Conservation (phyloP, 345 rosid species). For the Salix arbutifolia region DNA sequence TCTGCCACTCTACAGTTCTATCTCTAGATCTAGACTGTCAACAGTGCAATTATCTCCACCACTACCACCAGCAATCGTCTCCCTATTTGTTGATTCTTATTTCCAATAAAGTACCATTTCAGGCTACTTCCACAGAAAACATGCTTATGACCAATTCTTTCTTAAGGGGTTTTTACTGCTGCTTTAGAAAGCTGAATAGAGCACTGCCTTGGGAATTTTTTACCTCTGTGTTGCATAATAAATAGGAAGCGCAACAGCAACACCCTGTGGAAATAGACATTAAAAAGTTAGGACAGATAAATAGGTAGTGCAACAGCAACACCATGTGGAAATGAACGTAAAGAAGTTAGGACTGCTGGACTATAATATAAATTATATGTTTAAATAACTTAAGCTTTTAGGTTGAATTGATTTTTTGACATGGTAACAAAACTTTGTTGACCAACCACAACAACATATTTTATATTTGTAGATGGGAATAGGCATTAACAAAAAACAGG, state of each 20-base stretch:
- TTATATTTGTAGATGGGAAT: neutral
- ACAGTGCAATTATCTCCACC: neutral
- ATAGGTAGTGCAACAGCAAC: conserved; percentile 95
- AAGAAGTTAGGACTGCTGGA: neutral
- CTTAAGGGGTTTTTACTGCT: neutral
- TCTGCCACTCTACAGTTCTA: neutral
- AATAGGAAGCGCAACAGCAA: conserved; percentile 93
- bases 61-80: neutral
- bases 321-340: conserved; percentile 49
- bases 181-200: conserved; percentile 4
- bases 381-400: too few species aligned
- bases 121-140: neutral
- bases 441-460: too few species aligned
- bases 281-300: conserved; percentile 31
- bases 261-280: conserved; percentile 56
- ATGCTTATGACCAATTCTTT: neutral
- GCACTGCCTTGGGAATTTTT: conserved; percentile 14
- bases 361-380: too few species aligned
- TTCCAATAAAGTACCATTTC: neutral
- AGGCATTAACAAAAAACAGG: neutral
- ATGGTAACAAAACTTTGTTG: too few species aligned
- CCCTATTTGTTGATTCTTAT: neutral
- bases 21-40: neutral
- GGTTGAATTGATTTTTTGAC: too few species aligned
- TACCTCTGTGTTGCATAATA: conserved; percentile 98